phyloP scores from a whole-genome alignment of 1,139 yeast genomes.

The Taphrina wiesneri region DNA sequence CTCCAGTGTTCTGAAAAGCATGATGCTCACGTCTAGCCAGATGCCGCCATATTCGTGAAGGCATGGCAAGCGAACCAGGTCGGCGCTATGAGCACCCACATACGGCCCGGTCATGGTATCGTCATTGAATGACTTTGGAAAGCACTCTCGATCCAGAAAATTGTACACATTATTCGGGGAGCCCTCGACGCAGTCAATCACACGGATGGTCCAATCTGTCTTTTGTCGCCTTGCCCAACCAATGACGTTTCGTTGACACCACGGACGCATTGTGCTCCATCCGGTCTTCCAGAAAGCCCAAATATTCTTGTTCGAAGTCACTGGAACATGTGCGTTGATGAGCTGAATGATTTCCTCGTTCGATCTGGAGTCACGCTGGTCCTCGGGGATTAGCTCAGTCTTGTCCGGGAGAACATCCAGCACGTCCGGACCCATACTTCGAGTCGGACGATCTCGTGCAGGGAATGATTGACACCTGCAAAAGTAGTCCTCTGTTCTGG shows the following conservation, averaged over 20 bases:
- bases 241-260: slow-evolving; percentile 12
- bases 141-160: not conserved
- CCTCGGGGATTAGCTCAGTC: slow-evolving; percentile 1
- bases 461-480: no score
- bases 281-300: slow-evolving; percentile 24
- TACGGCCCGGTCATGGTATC: slow-evolving; percentile 13
- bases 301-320: not conserved
- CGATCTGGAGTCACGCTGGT: not conserved
- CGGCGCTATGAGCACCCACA: slow-evolving; percentile 18
- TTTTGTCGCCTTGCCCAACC: slow-evolving; percentile 3
- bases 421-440: not conserved
- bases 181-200: slow-evolving; percentile 7
- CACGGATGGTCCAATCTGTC: slow-evolving; percentile 5
- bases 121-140: slow-evolving; percentile 9
- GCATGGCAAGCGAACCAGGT: slow-evolving; percentile 13
- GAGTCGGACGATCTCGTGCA: no score
- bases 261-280: not conserved
- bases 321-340: not conserved
- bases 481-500: no score
- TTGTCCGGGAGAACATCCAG: not conserved
- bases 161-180: slow-evolving; percentile 13
- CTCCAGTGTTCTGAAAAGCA: slow-evolving; percentile 9
- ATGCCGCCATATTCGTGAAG: slow-evolving; percentile 14
- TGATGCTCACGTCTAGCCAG: slow-evolving; percentile 26
- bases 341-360: not conserved